These are phyloP conservation scores for Malassezia dermatis DNA, from an alignment of 1,284 basidiomycete genomes.

Conservation along the genomic window DNA sequence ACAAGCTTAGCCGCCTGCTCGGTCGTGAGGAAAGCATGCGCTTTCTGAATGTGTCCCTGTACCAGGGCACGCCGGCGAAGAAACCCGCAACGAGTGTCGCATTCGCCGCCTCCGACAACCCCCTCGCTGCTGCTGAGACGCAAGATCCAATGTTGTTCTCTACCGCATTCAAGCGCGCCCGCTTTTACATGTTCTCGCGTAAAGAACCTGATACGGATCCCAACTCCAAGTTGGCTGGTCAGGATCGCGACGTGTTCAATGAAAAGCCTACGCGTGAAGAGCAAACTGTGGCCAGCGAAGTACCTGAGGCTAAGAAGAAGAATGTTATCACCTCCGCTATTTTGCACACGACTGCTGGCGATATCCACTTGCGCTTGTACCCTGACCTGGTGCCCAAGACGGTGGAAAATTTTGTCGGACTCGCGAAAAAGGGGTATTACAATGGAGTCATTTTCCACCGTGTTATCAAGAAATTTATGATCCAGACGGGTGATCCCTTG, in stretches of 20 bases:
- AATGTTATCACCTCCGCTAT: slow-evolving; percentile 53
- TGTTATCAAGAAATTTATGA: slow-evolving; percentile 98
- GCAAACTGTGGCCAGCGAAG: slow-evolving; percentile 68
- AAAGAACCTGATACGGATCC: slow-evolving; percentile 75
- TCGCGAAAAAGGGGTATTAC: slow-evolving; percentile 82
- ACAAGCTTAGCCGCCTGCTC: slow-evolving; percentile 75
- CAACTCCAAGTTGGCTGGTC: slow-evolving; percentile 50
- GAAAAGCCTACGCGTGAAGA: slow-evolving; percentile 94
- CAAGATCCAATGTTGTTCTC: slow-evolving; percentile 87
- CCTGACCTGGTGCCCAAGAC: slow-evolving; percentile 83
- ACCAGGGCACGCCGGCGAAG: slow-evolving; percentile 85
- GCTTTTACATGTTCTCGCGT: slow-evolving; percentile 95
- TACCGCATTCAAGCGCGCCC: slow-evolving; percentile 78
- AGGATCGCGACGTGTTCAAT: slow-evolving; percentile 95
- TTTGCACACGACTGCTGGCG: slow-evolving; percentile 89
- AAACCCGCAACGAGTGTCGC: slow-evolving; percentile 75
- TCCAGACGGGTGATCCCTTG: slow-evolving; percentile 92
- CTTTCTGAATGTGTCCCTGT: slow-evolving; percentile 76
- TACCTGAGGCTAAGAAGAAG: slow-evolving; percentile 52
- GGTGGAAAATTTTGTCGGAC: slow-evolving; percentile 93
- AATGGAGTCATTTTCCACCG: slow-evolving; percentile 93
- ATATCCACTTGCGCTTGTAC: slow-evolving; percentile 76
- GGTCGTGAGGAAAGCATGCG: slow-evolving; percentile 91
- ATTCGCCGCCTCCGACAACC: slow-evolving; percentile 90
- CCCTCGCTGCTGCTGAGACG: slow-evolving; percentile 59